A percentile compares a stretch with the other conserved stretches of the same genome.
Conservation (phyloP, 1,284 basidiomycete genomes). For the Sanghuangporus baumii region DNA sequence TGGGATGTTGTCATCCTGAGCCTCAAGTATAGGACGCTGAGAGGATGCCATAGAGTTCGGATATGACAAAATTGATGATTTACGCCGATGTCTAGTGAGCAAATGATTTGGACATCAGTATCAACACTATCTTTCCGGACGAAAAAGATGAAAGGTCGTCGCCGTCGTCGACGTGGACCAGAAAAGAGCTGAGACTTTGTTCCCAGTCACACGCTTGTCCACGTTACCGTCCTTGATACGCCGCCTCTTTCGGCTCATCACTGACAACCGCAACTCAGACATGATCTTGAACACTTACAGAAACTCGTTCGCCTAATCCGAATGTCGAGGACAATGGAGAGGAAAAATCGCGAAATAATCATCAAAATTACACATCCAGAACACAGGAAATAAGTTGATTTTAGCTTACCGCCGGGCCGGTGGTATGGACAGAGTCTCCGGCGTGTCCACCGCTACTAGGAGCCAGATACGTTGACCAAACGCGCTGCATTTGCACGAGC, state of each 20-base stretch:
- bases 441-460: neutral
- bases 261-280: neutral
- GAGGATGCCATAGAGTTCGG: constrained; percentile 9
- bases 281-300: constrained; percentile 1
- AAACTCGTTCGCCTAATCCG: neutral
- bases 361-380: neutral
- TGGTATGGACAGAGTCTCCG: neutral
- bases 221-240: neutral
- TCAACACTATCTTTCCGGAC: neutral
- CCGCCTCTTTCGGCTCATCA: too few relatives aligned
- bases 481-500: constrained; percentile 9
- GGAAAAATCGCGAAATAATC: too few relatives aligned
- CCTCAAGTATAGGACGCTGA: constrained; percentile 11
- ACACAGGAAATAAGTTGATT: neutral
- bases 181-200: neutral
- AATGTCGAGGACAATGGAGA: too few relatives aligned
- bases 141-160: neutral
- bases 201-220: neutral
- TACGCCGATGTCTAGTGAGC: constrained; percentile 7
- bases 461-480: constrained; percentile 14
- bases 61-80: constrained; percentile 4
- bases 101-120: neutral
- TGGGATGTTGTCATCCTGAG: neutral
- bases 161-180: neutral
- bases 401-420: constrained; percentile 2